Evolutionary conservation across 164 flowering plant genomes (phyloP), one percentile per base, ranked within the genome.

Genomic region (Vitis vinifera): DNA sequence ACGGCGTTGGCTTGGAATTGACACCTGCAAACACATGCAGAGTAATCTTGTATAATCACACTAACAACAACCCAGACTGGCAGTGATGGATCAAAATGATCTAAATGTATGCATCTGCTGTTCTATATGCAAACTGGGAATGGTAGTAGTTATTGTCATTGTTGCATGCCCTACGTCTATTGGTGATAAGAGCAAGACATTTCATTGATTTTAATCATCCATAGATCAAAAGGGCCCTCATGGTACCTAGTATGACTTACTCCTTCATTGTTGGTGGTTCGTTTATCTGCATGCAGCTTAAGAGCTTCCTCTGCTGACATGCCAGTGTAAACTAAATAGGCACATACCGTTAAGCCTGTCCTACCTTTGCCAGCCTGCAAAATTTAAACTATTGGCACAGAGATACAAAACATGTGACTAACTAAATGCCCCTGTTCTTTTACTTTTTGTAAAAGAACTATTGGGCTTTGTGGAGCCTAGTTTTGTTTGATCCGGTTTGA

Each of bases 331-430:
- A 88, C 91, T 19, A 92, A 83, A 75, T 87, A 89, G 49, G 87
- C 80, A 68, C 89, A 89, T 16, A 91, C 92, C 98, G 91, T 92
- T 71, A 92, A 81, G 61, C 98, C 94, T 19, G 97, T 92, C 77
- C 98, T 79, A 57, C 98, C 94, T 83, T 92, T 91, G 37, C 98
- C 97, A 37, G 98, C 98, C 98, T 91, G 89, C 62, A 78, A 63
- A 78, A 65, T 8, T 67, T n/a, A 60, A 71, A 23, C 62, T 44
- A 74, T 48, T 47, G 62, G 44, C 61, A 63, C 9, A 47, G 19
- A 65, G 29, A 31, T 51, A 23, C 44, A 56, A 51, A 23, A n/a
- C 49, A 4, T 14, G 11, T 19, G 17, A 10, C 10, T 53, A 29
- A 63, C 27, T 23, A 23, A 23, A 23, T 23, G 27, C 2, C 27